These are phyloP conservation scores for Chaetothyriales sp. DNA, from an alignment of 2,329 filamentous ascomycete species.

Conservation along the genomic window DNA sequence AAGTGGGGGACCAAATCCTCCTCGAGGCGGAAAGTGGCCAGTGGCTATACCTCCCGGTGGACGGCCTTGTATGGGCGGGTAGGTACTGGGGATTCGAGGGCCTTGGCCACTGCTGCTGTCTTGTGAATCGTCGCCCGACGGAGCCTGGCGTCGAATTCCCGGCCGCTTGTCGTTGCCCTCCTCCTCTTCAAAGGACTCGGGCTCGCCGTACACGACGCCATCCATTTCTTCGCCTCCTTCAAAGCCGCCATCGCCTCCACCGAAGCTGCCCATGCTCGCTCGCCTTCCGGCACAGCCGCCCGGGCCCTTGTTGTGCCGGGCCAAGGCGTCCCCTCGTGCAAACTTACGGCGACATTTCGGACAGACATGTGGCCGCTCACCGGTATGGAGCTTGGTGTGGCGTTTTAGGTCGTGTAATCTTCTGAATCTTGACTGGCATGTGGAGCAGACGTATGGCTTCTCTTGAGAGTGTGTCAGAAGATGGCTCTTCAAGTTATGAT, in stretches of 20 bases:
- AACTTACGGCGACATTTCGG: constrained; percentile 90
- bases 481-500: constrained; percentile 96
- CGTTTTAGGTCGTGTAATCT: constrained; percentile 89
- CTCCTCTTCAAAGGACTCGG: constrained; percentile 35
- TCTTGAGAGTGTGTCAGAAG: constrained; percentile 95
- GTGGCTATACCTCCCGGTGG: constrained; percentile 35
- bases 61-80: constrained; percentile 50
- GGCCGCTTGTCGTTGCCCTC: constrained; percentile 35
- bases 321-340: constrained; percentile 84
- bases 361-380: constrained; percentile 87
- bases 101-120: constrained; percentile 21
- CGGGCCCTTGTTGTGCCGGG: constrained; percentile 86
- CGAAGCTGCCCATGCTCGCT: constrained; percentile 70
- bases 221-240: constrained; percentile 46
- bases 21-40: constrained; percentile 48
- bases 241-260: constrained; percentile 54
- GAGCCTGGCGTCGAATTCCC: constrained; percentile 58
- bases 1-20: constrained; percentile 32
- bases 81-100: constrained; percentile 56
- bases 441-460: constrained; percentile 87
- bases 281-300: constrained; percentile 87
- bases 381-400: constrained; percentile 90
- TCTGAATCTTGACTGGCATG: constrained; percentile 84
- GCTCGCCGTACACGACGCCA: constrained; percentile 43
- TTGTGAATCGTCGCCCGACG: constrained; percentile 34